Evolutionary conservation across 2,329 filamentous ascomycete genomes (phyloP).

Genomic region (Trichoderma sp.): DNA sequence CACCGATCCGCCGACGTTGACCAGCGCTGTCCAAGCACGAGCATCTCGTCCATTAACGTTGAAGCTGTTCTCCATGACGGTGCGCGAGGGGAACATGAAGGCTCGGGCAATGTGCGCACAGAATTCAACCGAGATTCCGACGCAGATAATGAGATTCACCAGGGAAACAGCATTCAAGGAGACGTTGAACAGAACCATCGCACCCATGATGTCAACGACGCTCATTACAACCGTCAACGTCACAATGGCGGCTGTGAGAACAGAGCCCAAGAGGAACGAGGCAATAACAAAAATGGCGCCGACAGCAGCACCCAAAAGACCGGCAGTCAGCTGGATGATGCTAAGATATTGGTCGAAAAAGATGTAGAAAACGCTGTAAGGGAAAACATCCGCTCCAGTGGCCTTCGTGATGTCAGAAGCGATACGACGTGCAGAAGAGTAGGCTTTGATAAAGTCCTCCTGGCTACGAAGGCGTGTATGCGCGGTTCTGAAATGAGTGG

Average conservation of each 20-base stretch:
- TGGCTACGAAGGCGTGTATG: constrained; percentile 87
- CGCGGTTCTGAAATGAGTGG: constrained; percentile 87
- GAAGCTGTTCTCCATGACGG: constrained; percentile 72
- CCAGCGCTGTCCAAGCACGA: constrained; percentile 85
- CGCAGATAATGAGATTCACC: constrained; percentile 94
- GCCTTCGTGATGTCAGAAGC: constrained; percentile 68
- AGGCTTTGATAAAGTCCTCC: constrained; percentile 87
- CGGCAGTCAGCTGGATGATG: constrained; percentile 76
- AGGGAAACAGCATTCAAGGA: constrained; percentile 93
- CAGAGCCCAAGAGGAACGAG: constrained; percentile 75
- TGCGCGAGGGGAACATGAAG: constrained; percentile 86
- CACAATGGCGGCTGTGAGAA: constrained; percentile 77
- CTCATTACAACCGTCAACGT: constrained; percentile 90
- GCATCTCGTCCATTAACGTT: constrained; percentile 80
- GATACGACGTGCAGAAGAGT: constrained; percentile 85
- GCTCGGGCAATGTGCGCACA: constrained; percentile 95
- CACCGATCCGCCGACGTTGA: constrained; percentile 91
- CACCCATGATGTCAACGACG: constrained; percentile 87
- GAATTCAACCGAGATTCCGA: constrained; percentile 95
- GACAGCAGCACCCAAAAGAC: constrained; percentile 77
- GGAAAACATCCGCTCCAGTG: constrained; percentile 82
- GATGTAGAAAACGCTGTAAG: constrained; percentile 96
- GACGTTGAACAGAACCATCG: constrained; percentile 86
- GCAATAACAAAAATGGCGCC: constrained; percentile 82
- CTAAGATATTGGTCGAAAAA: constrained; percentile 97